Conservation (phyloP, 2,329 filamentous ascomycete genomes). For the Diaporthe helianthi region DNA sequence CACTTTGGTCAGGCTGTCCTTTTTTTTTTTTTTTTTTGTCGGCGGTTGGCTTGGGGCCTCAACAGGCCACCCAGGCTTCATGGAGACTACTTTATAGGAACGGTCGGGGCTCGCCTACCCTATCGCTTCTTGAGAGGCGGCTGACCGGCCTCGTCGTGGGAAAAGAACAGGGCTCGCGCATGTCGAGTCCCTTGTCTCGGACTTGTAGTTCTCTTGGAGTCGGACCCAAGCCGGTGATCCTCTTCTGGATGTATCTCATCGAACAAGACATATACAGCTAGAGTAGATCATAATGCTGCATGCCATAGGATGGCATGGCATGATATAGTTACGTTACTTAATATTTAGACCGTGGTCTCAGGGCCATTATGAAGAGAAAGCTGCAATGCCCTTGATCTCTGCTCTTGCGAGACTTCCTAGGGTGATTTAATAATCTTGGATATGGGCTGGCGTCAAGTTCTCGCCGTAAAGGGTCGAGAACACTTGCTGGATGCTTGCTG, state of each 20-base stretch:
- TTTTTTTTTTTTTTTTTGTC: no score
- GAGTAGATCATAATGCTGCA: background rate
- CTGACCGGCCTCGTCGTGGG: background rate
- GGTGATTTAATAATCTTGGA: background rate
- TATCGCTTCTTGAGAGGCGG: background rate
- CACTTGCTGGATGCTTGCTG: background rate
- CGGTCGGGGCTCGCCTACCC: no score
- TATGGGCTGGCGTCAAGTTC: background rate
- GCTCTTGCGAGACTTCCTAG: background rate
- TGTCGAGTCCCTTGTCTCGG: background rate
- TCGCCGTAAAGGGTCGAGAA: background rate
- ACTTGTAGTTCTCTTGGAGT: no score
- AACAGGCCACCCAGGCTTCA: no score
- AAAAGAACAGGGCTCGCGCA: background rate
- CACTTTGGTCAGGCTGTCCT: no score
- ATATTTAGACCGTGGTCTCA: slow-evolving; percentile 30
- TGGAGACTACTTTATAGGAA: background rate
- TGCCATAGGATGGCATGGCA: slow-evolving; percentile 26
- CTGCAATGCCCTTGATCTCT: background rate
- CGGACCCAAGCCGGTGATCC: background rate
- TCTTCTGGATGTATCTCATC: background rate
- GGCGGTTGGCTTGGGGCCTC: no score
- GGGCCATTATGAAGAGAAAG: background rate
- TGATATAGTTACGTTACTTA: slow-evolving; percentile 29
- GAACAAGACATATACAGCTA: background rate